These are phyloP conservation scores for Botrytis pseudocinerea DNA, from an alignment of 2,329 filamentous ascomycete genomes.

Conservation along the genomic window DNA sequence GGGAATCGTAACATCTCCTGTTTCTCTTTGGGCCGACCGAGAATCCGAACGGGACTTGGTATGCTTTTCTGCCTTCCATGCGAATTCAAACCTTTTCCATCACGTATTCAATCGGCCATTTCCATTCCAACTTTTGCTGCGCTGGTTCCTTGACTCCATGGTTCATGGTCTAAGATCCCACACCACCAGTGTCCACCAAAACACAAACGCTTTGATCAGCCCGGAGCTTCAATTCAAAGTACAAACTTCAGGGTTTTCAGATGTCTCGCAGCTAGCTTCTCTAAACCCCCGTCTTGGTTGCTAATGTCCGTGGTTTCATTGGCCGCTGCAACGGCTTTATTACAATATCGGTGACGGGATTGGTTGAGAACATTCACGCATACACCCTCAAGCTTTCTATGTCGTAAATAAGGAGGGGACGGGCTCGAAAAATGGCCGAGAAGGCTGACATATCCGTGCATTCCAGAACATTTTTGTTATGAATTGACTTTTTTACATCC, in stretches of 20 bases:
- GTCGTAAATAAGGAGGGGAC: background rate
- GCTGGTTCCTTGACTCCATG: background rate
- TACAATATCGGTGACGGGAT: background rate
- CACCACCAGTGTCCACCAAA: background rate
- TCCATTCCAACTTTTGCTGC: background rate
- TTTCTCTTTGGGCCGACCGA: background rate
- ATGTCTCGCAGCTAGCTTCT: background rate
- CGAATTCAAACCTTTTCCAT: background rate
- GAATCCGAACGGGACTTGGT: background rate
- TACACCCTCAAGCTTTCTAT: background rate
- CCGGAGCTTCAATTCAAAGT: background rate
- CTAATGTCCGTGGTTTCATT: conserved; percentile 5
- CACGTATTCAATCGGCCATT: background rate
- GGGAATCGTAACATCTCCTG: background rate
- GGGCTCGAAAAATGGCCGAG: background rate
- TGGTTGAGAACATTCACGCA: background rate
- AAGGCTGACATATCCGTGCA: background rate
- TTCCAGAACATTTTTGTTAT: background rate
- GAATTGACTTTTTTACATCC: background rate
- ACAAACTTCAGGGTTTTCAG: background rate
- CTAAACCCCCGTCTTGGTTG: background rate
- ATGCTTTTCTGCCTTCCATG: background rate
- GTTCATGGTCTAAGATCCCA: background rate
- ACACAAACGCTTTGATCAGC: conserved; percentile 1
- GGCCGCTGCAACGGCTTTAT: background rate